Conservation (phyloP, 768 basidiomycete genomes). For the Crepidotus variabilis region DNA sequence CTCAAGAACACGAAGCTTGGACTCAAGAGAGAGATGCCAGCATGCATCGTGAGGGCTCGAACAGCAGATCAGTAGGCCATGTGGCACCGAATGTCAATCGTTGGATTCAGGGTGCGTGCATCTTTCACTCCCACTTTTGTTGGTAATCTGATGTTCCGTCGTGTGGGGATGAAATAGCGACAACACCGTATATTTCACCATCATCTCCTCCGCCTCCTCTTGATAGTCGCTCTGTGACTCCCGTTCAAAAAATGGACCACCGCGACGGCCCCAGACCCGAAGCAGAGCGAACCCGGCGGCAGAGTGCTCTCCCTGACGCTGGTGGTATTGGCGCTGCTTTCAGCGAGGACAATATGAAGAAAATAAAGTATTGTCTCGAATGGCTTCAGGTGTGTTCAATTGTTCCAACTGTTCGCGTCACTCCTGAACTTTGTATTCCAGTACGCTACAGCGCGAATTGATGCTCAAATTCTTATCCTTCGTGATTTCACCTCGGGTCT, state of each 20-base stretch:
- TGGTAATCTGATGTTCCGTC: background rate
- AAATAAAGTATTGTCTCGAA: conserved; percentile 79
- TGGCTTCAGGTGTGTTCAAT: conserved; percentile 70
- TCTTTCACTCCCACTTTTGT: background rate
- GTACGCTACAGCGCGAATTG: conserved; percentile 87
- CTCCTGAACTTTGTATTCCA: conserved; percentile 20
- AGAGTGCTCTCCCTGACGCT: conserved; percentile 79
- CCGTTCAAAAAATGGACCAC: conserved; percentile 12
- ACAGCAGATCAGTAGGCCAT: conserved; percentile 1
- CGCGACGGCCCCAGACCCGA: conserved; percentile 45
- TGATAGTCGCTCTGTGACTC: conserved; percentile 21
- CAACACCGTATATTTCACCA: background rate
- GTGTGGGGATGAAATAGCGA: background rate
- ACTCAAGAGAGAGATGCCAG: background rate
- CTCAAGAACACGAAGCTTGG: background rate
- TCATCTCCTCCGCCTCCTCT: background rate
- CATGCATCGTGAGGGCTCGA: background rate
- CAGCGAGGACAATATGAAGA: conserved; percentile 87
- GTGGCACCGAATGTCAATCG: conserved; percentile 3
- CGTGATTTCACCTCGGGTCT: conserved; percentile 79
- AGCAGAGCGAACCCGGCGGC: conserved; percentile 78
- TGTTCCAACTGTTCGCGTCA: conserved; percentile 2
- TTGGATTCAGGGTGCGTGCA: background rate
- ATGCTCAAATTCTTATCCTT: conserved; percentile 80
- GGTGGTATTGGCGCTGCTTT: conserved; percentile 85